Percentiles rank a stretch among this genome's conserved stretches.
Conservation (phyloP, 2,329 filamentous ascomycete genomes). For the Myotisia sp. region DNA sequence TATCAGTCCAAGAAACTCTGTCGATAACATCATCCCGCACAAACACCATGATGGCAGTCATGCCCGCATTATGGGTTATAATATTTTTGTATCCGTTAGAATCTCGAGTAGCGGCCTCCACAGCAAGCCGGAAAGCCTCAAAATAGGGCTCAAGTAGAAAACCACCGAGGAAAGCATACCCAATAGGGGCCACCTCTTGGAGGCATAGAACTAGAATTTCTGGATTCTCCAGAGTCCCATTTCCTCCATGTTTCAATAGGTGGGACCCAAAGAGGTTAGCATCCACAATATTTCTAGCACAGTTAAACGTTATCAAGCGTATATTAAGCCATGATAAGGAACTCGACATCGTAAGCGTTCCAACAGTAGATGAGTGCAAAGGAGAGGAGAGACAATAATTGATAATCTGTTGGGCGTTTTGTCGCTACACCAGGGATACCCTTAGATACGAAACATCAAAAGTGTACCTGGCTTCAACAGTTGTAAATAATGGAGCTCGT, state of each 20-base stretch:
- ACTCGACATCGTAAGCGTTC: conserved; percentile 2
- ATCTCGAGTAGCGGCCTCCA: conserved; percentile 46
- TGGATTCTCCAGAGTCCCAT: conserved; percentile 42
- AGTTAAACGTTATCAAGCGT: conserved; percentile 4
- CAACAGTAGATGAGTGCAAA: no score
- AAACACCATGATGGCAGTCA: conserved; percentile 83
- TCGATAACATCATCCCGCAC: conserved; percentile 46
- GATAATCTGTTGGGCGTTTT: no score
- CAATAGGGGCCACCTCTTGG: conserved; percentile 78
- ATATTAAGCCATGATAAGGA: conserved; percentile 1
- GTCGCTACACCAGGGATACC: no score
- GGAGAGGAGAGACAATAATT: no score
- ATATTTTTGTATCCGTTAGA: conserved; percentile 53
- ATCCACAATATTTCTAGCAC: conserved; percentile 40
- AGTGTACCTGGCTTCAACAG: no score
- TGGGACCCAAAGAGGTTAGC: conserved; percentile 56
- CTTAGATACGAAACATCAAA: no score
- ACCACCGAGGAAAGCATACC: conserved; percentile 71
- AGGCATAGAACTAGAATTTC: conserved; percentile 55
- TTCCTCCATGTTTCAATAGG: conserved; percentile 46
- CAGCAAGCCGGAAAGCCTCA: conserved; percentile 52
- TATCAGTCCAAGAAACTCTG: conserved; percentile 51
- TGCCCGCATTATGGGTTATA: conserved; percentile 60
- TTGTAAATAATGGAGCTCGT: no score
- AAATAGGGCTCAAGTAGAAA: conserved; percentile 67